phyloP scores from a whole-genome alignment of 73 alveolate species.

The Paramecium pentaurelia region DNA sequence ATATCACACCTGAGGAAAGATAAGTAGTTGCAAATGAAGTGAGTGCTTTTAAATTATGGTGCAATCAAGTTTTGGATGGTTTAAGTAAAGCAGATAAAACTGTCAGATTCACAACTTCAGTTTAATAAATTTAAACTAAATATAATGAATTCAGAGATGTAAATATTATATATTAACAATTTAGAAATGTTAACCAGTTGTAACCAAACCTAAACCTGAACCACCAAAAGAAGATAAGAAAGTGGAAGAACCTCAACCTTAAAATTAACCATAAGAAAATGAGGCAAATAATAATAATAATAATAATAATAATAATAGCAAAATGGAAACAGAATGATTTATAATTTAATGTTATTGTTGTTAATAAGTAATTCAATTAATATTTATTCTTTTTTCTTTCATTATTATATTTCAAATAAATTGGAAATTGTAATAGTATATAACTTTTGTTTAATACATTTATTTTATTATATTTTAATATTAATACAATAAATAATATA shows the following conservation, averaged over 20 bases:
- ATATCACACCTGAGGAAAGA: slow-evolving; percentile 20
- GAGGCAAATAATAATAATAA: not conserved
- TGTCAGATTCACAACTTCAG: not conserved
- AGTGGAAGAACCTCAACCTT: slow-evolving; percentile 49
- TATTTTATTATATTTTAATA: not conserved
- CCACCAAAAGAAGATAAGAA: slow-evolving; percentile 36
- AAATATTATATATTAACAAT: not conserved
- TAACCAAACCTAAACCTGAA: slow-evolving; percentile 58
- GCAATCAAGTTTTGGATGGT: not conserved
- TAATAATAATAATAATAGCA: not conserved
- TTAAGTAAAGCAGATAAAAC: slow-evolving; percentile 47
- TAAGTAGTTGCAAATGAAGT: not conserved
- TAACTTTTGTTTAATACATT: not conserved
- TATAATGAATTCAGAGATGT: slow-evolving; percentile 20
- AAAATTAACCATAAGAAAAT: not conserved
- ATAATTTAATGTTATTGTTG: not conserved
- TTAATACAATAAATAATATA: not conserved
- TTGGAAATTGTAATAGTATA: not conserved
- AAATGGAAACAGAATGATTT: slow-evolving; percentile 44
- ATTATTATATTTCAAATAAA: not conserved
- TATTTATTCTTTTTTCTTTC: not conserved
- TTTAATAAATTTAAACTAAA: not conserved
- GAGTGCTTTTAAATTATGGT: not conserved
- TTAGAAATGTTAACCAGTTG: slow-evolving; percentile 29
- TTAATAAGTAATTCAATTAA: not conserved